A percentile compares a stretch with the other conserved stretches of the same genome.
phyloP scores from a whole-genome alignment of 2,329 filamentous ascomycete genomes.

The Mycocentrospora acerina region DNA sequence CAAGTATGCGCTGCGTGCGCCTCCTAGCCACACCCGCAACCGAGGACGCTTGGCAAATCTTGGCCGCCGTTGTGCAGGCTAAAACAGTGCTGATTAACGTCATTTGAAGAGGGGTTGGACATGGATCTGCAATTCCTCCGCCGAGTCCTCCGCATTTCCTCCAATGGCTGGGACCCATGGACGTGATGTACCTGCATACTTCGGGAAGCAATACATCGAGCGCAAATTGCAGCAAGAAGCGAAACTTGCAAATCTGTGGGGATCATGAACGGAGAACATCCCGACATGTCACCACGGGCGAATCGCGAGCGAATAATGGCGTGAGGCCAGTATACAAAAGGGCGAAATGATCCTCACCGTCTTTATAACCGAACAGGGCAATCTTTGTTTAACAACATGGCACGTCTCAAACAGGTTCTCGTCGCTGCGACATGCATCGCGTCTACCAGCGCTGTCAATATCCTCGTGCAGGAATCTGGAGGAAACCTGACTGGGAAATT shows the following conservation, averaged over 20 bases:
- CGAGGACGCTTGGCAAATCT: too few species aligned
- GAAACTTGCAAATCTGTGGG: constrained; percentile 1
- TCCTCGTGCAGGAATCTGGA: constrained; percentile 27
- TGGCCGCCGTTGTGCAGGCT: too few species aligned
- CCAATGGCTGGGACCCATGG: too few species aligned
- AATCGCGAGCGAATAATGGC: constrained; percentile 1
- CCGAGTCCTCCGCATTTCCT: too few species aligned
- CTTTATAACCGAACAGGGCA: constrained; percentile 3
- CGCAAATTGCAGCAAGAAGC: neutral
- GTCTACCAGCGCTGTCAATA: constrained; percentile 25
- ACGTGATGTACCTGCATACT: too few species aligned
- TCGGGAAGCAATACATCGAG: too few species aligned
- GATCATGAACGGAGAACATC: constrained; percentile 5
- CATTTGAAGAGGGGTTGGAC: too few species aligned
- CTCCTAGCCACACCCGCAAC: too few species aligned
- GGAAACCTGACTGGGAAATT: constrained; percentile 33
- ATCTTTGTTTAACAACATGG: constrained; percentile 21
- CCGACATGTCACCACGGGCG: constrained; percentile 8
- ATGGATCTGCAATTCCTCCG: too few species aligned
- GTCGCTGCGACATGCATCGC: constrained; percentile 24
- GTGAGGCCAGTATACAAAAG: neutral
- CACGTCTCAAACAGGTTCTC: constrained; percentile 16
- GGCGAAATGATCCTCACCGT: neutral
- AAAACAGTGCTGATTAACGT: too few species aligned
- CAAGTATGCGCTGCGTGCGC: too few species aligned